Conservation (phyloP, 2,329 filamentous ascomycete genomes). For the Fusarium sacchari region DNA sequence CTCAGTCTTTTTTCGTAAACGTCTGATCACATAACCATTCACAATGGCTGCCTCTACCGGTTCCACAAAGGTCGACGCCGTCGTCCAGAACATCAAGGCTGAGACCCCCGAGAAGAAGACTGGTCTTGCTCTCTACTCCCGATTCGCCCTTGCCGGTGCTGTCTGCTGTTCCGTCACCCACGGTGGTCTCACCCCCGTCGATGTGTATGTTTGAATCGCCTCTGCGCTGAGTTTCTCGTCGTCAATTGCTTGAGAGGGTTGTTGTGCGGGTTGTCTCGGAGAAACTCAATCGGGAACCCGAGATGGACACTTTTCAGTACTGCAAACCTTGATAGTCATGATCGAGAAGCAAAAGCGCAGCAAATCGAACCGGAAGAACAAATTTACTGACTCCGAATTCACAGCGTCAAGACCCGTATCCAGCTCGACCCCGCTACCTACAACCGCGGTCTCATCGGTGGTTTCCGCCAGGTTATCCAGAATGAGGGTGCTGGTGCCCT, state of each 20-base stretch:
- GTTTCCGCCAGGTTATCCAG: conserved; percentile 85
- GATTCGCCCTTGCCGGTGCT: conserved; percentile 96
- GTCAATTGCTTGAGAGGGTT: conserved; percentile 35
- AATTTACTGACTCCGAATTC: conserved; percentile 37
- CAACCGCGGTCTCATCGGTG: conserved; percentile 87
- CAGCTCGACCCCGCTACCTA: conserved; percentile 91
- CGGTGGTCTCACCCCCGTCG: conserved; percentile 95
- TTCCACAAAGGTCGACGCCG: conserved; percentile 58
- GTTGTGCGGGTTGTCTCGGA: conserved; percentile 3
- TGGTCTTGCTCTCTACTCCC: conserved; percentile 82
- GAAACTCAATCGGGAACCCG: background rate
- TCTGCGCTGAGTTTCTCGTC: background rate
- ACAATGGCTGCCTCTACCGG: conserved; percentile 57
- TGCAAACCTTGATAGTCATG: background rate
- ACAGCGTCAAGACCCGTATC: conserved; percentile 93
- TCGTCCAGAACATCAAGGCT: conserved; percentile 55
- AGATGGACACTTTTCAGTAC: conserved; percentile 2
- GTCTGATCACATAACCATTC: conserved; percentile 35
- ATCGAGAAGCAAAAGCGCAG: background rate
- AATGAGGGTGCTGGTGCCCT: conserved; percentile 88
- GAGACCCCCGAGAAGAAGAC: conserved; percentile 55
- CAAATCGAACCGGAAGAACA: background rate
- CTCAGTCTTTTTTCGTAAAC: conserved; percentile 46
- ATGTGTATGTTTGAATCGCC: conserved; percentile 81
- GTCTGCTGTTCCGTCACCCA: conserved; percentile 99